Base-by-base conservation (phyloP, 228 moss, liverwort and hornwort species). In the Sphagnum fallax region DNA sequence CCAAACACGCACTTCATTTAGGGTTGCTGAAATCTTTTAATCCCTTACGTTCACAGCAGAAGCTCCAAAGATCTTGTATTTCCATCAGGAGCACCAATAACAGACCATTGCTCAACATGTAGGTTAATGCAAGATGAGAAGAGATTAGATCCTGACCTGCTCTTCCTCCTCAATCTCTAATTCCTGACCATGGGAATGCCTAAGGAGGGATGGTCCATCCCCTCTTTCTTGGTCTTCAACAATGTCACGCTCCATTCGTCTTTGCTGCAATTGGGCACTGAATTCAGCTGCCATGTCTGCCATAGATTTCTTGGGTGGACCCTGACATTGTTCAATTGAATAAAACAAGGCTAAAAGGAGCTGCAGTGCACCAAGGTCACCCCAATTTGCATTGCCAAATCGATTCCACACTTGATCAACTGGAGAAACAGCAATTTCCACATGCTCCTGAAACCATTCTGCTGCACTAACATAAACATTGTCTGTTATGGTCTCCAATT, bases 251-350 rank as follows among this genome's bases (percentile, higher is more conserved):
- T 95, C 95, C 60, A 86, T 80, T 61, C 87, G 70, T 72, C 95
- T 95, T 66, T 88, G 87, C 52, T 92, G 88, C 53, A 95, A 80
- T 70, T 91, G 85, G 70, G 82, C 90, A 67, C 73, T 89, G 82
- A 92, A 92, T 65, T 92, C 78, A 68, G 95, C 87, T 72, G 95
- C 95, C 90, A 92, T 82, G 74, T 95, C 92, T 69, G 91, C 87
- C 69, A 92, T 85, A 65, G 95, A 78, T 70, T 86, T 87, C 72
- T 83, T 91, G 7, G 95, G 92, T 55, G 92, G 71, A 58, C 95
- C 95, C 68, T 79, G 75, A 73, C 90, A 89, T 72, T 95, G 95
- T 77, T 95, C 95, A 70, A 95, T 95, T 50, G 87, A 89, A 69
- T 81, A 80, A 61, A 87, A 95, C 63, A 89, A 87, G 49, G 92